phyloP scores from a whole-genome alignment of 768 basidiomycete species.

The Tylopilus sp. region DNA sequence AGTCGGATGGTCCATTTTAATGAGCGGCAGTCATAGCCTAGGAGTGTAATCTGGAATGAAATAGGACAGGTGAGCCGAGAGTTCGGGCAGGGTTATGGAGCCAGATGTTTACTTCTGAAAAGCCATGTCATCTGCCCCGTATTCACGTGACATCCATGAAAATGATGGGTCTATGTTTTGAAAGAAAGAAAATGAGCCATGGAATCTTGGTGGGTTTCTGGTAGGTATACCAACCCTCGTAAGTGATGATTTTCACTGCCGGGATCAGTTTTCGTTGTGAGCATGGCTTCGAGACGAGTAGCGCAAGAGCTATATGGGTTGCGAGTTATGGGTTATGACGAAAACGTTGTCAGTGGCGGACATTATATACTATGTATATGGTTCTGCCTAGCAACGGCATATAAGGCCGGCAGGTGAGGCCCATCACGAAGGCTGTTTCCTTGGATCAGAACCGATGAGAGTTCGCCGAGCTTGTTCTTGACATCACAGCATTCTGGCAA shows the following conservation, averaged over 20 bases:
- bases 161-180: slow-evolving; percentile 1
- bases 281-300: not conserved
- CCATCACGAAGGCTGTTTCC: not conserved
- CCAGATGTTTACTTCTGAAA: not conserved
- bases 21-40: slow-evolving; percentile 17
- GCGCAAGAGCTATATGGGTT: not conserved
- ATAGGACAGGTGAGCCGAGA: not conserved
- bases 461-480: not conserved
- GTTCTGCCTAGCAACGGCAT: no score
- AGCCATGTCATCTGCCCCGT: slow-evolving; percentile 15
- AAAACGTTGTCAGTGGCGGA: not conserved
- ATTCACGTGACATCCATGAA: slow-evolving; percentile 2
- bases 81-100: no score
- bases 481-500: not conserved
- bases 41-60: not conserved
- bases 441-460: not conserved
- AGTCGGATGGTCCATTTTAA: slow-evolving; percentile 1
- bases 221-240: not conserved
- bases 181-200: not conserved
- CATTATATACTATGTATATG: not conserved
- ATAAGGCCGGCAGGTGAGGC: no score
- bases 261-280: not conserved
- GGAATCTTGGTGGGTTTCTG: not conserved
- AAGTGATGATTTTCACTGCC: not conserved
- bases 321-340: no score